Base-by-base conservation (phyloP, 352 stramenopile genomes). In the Thalassiosira exigua region DNA sequence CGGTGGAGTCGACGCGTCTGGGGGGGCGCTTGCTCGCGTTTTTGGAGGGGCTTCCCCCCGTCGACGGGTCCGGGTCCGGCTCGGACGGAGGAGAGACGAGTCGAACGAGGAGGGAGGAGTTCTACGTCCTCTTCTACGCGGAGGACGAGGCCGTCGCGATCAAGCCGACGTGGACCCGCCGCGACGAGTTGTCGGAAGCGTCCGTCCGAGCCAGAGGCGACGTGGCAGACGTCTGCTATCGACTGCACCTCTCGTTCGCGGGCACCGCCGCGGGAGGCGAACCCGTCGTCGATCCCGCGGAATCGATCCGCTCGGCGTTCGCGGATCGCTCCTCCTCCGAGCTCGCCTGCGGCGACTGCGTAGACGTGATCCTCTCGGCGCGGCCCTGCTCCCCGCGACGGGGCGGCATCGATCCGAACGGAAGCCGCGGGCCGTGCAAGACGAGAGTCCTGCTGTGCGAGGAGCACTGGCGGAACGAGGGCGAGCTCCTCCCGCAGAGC, bases 361-460 rank as follows among this genome's bases (percentile, higher is more conserved):
- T n/a, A n/a, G n/a, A n/a, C n/a, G n/a, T n/a, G n/a, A n/a, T n/a
- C n/a, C n/a, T n/a, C n/a, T n/a, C n/a, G n/a, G n/a, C n/a, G n/a
- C n/a, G n/a, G n/a, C n/a, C n/a, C n/a, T n/a, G n/a, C n/a, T n/a
- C n/a, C n/a, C n/a, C n/a, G n/a, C n/a, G n/a, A n/a, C n/a, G n/a
- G n/a, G n/a, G n/a, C n/a, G n/a, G n/a, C 39, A 64, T 32, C 54
- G 50, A 64, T 51, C 24, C 54, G 17, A 17, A 24, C 29, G 11
- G n/a, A 14, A 0, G 27, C 26, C 46, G 29, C 3, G 50, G 50
- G 29, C 54, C 54, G 50, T 51, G n/a, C 2, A 64, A 64, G 5
- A n/a, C 50, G 32, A 64, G 50, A 27, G 33, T 68, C 24, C 53
- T 68, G 58, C 58, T 68, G 17, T 68, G 58, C 32, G 58, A 68